Percentiles rank a stretch among this genome's conserved stretches.
phyloP scores from a whole-genome alignment of 306 rosid species.

The Begonia loranthoides region DNA sequence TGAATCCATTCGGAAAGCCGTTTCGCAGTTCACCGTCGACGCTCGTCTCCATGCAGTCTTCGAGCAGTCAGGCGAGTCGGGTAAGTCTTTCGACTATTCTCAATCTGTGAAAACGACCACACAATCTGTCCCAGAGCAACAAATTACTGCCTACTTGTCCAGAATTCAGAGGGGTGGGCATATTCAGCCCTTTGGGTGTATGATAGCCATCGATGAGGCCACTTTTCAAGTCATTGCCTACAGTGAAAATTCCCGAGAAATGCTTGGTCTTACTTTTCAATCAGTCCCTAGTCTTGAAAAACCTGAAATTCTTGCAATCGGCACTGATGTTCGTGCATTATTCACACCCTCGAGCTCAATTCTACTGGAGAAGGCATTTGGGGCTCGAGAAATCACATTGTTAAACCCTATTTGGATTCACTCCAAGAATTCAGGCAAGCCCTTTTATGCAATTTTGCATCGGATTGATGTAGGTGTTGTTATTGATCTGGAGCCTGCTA shows the following conservation, averaged over 20 bases:
- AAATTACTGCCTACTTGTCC: slow-evolving; percentile 63
- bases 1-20: slow-evolving; percentile 55
- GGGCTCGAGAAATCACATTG: slow-evolving; percentile 74
- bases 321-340: slow-evolving; percentile 53
- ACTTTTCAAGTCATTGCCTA: slow-evolving; percentile 40
- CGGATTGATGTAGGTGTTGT: slow-evolving; percentile 78
- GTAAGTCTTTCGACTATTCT: slow-evolving; percentile 55
- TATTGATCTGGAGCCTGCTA: slow-evolving; percentile 82
- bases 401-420: slow-evolving; percentile 90
- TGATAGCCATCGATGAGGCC: slow-evolving; percentile 55
- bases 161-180: slow-evolving; percentile 86
- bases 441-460: slow-evolving; percentile 82
- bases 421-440: slow-evolving; percentile 53
- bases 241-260: slow-evolving; percentile 72
- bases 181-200: slow-evolving; percentile 81
- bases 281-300: slow-evolving; percentile 56
- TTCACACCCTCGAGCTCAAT: slow-evolving; percentile 35
- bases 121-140: slow-evolving; percentile 48
- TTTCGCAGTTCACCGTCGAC: slow-evolving; percentile 87
- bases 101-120: slow-evolving; percentile 25
- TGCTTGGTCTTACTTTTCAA: slow-evolving; percentile 64
- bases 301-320: slow-evolving; percentile 25
- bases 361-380: slow-evolving; percentile 65
- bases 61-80: slow-evolving; percentile 70
- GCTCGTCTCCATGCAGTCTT: slow-evolving; percentile 88